Conservation (phyloP, 495 filamentous ascomycete genomes). For the Talaromyces wortmannii region DNA sequence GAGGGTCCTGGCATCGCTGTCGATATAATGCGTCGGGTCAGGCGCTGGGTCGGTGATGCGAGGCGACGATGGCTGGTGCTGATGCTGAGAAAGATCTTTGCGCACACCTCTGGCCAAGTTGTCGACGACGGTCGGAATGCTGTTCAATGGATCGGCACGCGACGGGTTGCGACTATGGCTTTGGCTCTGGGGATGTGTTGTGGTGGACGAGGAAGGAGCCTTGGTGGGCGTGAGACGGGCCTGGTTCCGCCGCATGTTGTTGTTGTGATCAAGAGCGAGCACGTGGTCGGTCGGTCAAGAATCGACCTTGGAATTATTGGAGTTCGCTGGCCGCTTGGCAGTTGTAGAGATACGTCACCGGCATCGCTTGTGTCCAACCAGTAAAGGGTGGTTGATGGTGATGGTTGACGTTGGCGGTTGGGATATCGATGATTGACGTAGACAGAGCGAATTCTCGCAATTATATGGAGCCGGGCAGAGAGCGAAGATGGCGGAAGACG, state of each 20-base stretch:
- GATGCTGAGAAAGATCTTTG: not conserved
- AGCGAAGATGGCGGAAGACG: too few relatives aligned
- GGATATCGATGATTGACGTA: too few relatives aligned
- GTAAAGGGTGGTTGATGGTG: not conserved
- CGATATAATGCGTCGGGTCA: constrained; percentile 13
- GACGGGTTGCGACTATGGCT: constrained; percentile 10
- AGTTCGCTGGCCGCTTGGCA: not conserved
- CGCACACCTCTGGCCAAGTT: not conserved
- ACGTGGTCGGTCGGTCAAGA: not conserved
- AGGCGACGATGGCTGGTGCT: not conserved
- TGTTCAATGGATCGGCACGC: constrained; percentile 1
- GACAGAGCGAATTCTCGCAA: too few relatives aligned
- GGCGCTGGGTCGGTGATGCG: not conserved
- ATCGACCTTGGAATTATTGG: not conserved
- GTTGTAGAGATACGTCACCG: not conserved
- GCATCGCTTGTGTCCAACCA: constrained; percentile 1
- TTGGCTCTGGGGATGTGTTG: constrained; percentile 18
- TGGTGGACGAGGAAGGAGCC: constrained; percentile 24
- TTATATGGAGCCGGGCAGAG: too few relatives aligned
- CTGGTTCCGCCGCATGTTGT: constrained; percentile 6
- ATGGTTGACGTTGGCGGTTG: not conserved
- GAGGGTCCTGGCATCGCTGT: constrained; percentile 31
- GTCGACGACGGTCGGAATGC: not conserved
- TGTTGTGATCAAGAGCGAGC: not conserved
- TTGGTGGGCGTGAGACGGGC: constrained; percentile 30